Conservation (phyloP, 1,284 basidiomycete species). For the Golubevia sp. region DNA sequence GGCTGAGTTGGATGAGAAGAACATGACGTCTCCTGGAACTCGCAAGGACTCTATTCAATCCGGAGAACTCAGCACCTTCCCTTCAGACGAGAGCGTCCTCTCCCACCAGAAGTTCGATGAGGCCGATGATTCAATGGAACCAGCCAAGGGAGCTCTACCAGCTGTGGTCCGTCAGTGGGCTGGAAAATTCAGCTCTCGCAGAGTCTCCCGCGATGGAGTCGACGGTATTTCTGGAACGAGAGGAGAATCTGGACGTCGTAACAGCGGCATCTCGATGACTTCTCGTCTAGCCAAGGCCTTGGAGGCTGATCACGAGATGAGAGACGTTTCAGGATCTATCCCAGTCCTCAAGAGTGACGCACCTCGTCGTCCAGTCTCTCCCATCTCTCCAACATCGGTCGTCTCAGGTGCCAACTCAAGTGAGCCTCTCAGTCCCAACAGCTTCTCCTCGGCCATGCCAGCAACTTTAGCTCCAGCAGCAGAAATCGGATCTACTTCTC, state of each 20-base stretch:
- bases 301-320: slow-evolving; percentile 33
- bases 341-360: slow-evolving; percentile 11
- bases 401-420: not conserved
- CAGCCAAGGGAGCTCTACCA: not conserved
- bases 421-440: not conserved
- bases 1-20: not conserved
- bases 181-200: not conserved
- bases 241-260: not conserved
- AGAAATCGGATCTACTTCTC: slow-evolving; percentile 4
- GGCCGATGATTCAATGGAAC: not conserved
- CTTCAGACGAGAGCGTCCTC: not conserved
- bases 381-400: not conserved
- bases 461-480: not conserved
- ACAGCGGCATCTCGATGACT: not conserved
- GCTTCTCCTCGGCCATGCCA: not conserved
- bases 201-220: not conserved
- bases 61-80: not conserved
- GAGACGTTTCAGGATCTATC: slow-evolving; percentile 15
- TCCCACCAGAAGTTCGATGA: not conserved
- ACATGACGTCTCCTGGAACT: not conserved
- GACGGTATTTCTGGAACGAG: not conserved
- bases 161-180: not conserved
- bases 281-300: slow-evolving; percentile 9
- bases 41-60: not conserved
- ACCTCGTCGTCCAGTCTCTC: not conserved